phyloP scores from a whole-genome alignment of 2,329 filamentous ascomycete species.

The Penicillium sp. region DNA sequence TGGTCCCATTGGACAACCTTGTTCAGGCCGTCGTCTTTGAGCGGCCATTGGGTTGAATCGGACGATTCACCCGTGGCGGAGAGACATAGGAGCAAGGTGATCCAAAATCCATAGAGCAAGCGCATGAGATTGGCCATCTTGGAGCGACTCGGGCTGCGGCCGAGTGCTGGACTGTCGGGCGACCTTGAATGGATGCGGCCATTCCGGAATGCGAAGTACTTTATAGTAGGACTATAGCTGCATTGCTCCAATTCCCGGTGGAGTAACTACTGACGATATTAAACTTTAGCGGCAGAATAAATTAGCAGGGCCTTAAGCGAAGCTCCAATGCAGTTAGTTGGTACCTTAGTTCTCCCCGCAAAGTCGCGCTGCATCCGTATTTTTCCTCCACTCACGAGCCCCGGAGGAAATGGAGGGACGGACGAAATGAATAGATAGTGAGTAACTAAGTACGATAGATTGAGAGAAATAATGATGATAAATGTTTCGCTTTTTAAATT shows the following conservation, averaged over 20 bases:
- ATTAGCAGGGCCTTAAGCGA: conserved; percentile 12
- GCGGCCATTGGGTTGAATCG: conserved; percentile 46
- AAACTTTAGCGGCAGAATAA: background rate
- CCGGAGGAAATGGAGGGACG: background rate
- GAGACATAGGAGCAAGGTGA: conserved; percentile 12
- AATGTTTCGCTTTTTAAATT: conserved; percentile 4
- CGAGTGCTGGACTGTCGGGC: background rate
- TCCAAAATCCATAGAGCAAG: conserved; percentile 13
- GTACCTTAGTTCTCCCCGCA: background rate
- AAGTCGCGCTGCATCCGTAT: background rate
- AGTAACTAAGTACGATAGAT: too few species aligned
- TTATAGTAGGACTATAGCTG: conserved; percentile 4
- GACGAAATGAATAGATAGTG: too few species aligned
- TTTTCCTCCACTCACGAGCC: conserved; percentile 21
- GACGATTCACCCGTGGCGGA: conserved; percentile 8
- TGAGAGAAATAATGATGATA: background rate
- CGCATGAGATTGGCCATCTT: conserved; percentile 14
- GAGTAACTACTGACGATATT: background rate
- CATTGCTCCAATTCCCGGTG: conserved; percentile 5
- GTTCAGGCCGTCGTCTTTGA: conserved; percentile 55
- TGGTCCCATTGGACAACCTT: conserved; percentile 57
- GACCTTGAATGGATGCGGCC: background rate
- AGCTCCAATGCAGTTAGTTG: background rate
- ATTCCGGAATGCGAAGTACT: background rate
- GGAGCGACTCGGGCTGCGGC: conserved; percentile 6